Conservation (phyloP, 768 basidiomycete genomes). For the Agrocybe praecox region DNA sequence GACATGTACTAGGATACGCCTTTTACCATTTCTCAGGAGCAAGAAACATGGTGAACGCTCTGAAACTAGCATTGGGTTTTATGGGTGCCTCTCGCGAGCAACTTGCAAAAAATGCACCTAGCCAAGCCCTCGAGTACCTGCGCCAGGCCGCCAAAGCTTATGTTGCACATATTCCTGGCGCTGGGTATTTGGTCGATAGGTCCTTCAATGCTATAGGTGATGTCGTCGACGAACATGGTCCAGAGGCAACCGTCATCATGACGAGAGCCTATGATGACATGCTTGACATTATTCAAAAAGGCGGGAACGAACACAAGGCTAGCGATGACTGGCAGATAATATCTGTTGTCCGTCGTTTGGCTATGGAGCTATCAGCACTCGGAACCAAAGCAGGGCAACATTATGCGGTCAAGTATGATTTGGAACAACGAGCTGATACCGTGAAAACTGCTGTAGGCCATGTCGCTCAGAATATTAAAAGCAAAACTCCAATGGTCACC, state of each 20-base stretch:
- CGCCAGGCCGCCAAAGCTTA: slow-evolving; percentile 43
- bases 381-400: slow-evolving; percentile 12
- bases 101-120: slow-evolving; percentile 25
- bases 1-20: slow-evolving; percentile 31
- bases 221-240: slow-evolving; percentile 36
- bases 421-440: slow-evolving; percentile 8
- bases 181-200: slow-evolving; percentile 37
- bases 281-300: slow-evolving; percentile 15
- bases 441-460: not conserved
- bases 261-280: slow-evolving; percentile 38
- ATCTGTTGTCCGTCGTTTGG: slow-evolving; percentile 9
- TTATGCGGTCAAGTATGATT: slow-evolving; percentile 4
- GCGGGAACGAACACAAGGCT: slow-evolving; percentile 12
- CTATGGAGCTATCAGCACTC: slow-evolving; percentile 7
- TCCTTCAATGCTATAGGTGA: slow-evolving; percentile 45
- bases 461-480: not conserved
- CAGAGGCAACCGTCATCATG: slow-evolving; percentile 41
- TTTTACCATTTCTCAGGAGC: slow-evolving; percentile 44
- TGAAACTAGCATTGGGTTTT: slow-evolving; percentile 24
- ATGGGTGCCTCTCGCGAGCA: slow-evolving; percentile 16
- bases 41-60: slow-evolving; percentile 36
- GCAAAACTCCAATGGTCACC: not conserved
- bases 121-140: slow-evolving; percentile 36
- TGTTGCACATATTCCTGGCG: slow-evolving; percentile 38
- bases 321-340: slow-evolving; percentile 8